A percentile compares a stretch with the other conserved stretches of the same genome.
Conservation (phyloP, 345 rosid genomes). For the Eutrema japonicum region DNA sequence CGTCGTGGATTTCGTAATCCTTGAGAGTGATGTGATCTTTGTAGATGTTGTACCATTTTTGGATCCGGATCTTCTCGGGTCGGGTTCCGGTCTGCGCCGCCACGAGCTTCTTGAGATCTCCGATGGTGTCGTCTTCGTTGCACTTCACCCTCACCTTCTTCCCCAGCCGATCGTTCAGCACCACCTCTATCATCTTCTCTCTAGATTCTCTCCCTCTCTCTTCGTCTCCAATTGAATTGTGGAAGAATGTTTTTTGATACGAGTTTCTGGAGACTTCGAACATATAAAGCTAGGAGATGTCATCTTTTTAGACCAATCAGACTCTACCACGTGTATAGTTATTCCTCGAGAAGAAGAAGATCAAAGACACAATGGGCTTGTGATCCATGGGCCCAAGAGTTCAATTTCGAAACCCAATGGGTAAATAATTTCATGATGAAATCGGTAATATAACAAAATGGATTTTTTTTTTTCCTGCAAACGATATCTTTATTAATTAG, state of each 20-base stretch:
- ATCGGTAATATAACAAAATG: too few relatives aligned
- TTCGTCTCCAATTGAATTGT: neutral
- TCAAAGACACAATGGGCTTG: too few relatives aligned
- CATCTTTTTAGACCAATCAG: neutral
- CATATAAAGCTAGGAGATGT: too few relatives aligned
- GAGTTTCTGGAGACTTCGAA: neutral
- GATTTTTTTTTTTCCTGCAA: too few relatives aligned
- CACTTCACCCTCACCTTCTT: slow-evolving; percentile 49
- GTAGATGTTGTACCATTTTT: slow-evolving; percentile 62
- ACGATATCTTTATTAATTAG: too few relatives aligned
- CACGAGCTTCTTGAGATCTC: slow-evolving; percentile 85
- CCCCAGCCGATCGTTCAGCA: slow-evolving; percentile 60
- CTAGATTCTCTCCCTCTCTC: neutral
- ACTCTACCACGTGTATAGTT: neutral
- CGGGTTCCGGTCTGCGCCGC: slow-evolving; percentile 71
- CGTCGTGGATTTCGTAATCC: slow-evolving; percentile 79
- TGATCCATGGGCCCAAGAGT: too few relatives aligned
- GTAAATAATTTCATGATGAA: too few relatives aligned
- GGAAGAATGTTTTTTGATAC: neutral
- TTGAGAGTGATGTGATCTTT: slow-evolving; percentile 75
- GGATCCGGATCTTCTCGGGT: slow-evolving; percentile 50
- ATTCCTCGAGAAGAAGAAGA: too few relatives aligned
- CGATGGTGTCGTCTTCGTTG: slow-evolving; percentile 77
- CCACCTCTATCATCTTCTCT: slow-evolving; percentile 63
- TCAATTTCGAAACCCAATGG: too few relatives aligned